These are phyloP conservation scores for Iberis amara DNA, from an alignment of 441 rosid species.

Conservation along the genomic window DNA sequence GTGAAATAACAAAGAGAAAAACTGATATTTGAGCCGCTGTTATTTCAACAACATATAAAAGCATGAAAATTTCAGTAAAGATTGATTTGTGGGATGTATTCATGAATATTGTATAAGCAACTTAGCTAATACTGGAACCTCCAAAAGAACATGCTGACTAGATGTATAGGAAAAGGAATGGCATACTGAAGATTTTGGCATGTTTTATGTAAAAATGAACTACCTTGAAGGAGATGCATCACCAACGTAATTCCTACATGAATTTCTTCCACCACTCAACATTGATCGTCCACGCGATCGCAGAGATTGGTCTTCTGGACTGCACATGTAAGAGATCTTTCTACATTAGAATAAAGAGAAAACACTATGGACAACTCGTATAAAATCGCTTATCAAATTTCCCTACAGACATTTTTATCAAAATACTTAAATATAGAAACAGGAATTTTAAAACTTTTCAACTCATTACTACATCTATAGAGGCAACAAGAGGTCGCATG, in stretches of 20 bases:
- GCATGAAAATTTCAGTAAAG: constrained; percentile 7
- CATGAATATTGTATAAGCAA: constrained; percentile 14
- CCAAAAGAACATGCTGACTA: constrained; percentile 1
- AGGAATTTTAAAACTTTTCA: neutral
- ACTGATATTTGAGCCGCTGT: neutral
- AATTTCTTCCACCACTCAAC: constrained; percentile 77
- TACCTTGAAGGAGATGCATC: constrained; percentile 85
- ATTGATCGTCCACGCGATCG: constrained; percentile 84
- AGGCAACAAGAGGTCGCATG: neutral
- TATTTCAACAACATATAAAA: neutral
- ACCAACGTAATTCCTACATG: constrained; percentile 59
- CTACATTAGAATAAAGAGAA: constrained; percentile 13
- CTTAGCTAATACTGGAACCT: neutral
- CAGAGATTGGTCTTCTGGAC: constrained; percentile 97
- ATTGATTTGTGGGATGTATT: neutral
- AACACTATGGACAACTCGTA: neutral
- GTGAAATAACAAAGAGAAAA: constrained; percentile 10
- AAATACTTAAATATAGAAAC: neutral
- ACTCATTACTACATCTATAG: constrained; percentile 1
- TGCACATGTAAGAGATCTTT: constrained; percentile 41
- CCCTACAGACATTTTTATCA: neutral
- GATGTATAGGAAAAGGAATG: neutral
- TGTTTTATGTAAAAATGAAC: constrained; percentile 17
- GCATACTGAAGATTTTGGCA: constrained; percentile 18
- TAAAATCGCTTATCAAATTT: neutral